These are phyloP conservation scores for Graphiopsis chlorocephala DNA, from an alignment of 2,329 filamentous ascomycete genomes.

Conservation along the genomic window DNA sequence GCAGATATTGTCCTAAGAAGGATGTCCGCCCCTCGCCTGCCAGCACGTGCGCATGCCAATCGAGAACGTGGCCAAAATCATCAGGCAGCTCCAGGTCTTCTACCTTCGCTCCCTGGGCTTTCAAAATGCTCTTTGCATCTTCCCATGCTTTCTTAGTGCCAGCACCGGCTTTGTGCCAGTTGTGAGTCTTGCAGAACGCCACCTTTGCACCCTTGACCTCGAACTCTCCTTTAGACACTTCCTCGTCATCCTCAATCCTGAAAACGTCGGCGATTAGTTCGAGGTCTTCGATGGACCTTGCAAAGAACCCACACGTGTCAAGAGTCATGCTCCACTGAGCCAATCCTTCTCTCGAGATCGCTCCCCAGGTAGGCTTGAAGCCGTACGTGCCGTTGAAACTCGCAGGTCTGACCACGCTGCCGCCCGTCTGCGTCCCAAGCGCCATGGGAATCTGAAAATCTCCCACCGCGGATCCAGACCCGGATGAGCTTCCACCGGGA, in stretches of 20 bases:
- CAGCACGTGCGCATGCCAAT: constrained; percentile 54
- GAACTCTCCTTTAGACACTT: background rate
- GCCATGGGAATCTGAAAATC: constrained; percentile 62
- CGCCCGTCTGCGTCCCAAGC: constrained; percentile 65
- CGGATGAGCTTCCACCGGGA: constrained; percentile 66
- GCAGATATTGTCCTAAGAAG: constrained; percentile 55
- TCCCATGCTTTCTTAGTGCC: constrained; percentile 38
- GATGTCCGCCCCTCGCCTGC: constrained; percentile 52
- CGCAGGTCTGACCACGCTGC: constrained; percentile 61
- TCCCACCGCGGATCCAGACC: constrained; percentile 64
- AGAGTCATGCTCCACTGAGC: constrained; percentile 58
- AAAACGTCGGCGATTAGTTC: constrained; percentile 56
- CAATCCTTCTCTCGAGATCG: constrained; percentile 60
- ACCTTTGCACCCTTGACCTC: constrained; percentile 52
- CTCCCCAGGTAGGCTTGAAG: constrained; percentile 65
- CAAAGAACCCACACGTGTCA: constrained; percentile 63
- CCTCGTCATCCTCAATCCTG: constrained; percentile 52
- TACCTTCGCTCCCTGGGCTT: constrained; percentile 52
- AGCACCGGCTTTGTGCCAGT: constrained; percentile 46
- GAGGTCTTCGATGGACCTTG: constrained; percentile 58
- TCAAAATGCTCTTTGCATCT: constrained; percentile 35
- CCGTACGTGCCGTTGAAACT: constrained; percentile 65
- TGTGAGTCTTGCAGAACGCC: constrained; percentile 53
- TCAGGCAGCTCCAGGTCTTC: constrained; percentile 55
- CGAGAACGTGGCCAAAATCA: constrained; percentile 48